phyloP scores from a whole-genome alignment of 192 early-diverging fungal genomes.

The Irineochytrium annulatum region DNA sequence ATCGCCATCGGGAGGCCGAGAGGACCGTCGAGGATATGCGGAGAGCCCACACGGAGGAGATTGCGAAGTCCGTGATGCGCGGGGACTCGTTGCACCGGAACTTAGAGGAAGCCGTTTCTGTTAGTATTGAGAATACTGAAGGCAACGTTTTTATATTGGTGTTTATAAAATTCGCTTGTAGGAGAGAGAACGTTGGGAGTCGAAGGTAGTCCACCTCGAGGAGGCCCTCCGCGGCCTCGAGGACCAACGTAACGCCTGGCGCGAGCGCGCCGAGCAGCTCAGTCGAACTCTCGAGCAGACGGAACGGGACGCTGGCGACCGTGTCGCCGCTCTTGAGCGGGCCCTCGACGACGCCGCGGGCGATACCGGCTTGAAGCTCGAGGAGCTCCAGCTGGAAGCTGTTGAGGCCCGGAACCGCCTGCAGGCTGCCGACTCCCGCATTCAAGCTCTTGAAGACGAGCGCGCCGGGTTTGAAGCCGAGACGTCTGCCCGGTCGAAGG shows the following conservation, averaged over 20 bases:
- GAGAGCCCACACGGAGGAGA: neutral
- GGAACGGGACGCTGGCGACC: constrained; percentile 12
- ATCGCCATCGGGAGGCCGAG: neutral
- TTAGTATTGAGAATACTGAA: neutral
- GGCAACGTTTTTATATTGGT: neutral
- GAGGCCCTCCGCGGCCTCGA: neutral
- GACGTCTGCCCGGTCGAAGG: neutral
- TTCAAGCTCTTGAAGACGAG: constrained; percentile 4
- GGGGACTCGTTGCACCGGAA: neutral
- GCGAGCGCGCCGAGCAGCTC: constrained; percentile 8
- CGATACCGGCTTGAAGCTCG: constrained; percentile 1
- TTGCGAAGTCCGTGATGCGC: neutral
- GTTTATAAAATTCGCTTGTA: no score
- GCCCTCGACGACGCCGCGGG: constrained; percentile 12
- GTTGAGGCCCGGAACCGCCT: neutral
- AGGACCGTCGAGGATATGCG: neutral
- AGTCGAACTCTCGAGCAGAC: constrained; percentile 5
- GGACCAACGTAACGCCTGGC: constrained; percentile 10
- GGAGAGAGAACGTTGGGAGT: neutral
- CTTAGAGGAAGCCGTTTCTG: neutral
- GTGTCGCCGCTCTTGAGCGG: constrained; percentile 1
- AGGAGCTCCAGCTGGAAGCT: constrained; percentile 12
- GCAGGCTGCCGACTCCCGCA: neutral
- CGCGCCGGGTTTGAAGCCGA: neutral
- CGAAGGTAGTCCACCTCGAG: constrained; percentile 10